phyloP scores from a whole-genome alignment of 176 grass and related monocot species.

The Oryza punctata region DNA sequence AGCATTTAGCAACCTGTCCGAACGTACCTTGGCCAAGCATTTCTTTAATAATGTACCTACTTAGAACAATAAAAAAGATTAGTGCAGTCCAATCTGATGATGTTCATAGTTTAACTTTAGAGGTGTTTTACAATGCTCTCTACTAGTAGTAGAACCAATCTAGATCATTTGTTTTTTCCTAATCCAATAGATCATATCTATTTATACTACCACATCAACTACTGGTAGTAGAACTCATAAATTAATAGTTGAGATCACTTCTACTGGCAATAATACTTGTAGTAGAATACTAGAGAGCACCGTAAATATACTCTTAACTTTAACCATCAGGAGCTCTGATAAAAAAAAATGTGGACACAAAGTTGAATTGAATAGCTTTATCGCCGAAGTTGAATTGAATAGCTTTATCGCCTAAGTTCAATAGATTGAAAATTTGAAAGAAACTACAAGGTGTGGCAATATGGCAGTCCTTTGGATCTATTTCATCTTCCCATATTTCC shows the following conservation, averaged over 20 bases:
- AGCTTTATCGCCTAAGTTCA: conserved; percentile 16
- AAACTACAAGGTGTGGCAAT: background rate
- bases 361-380: conserved; percentile 18
- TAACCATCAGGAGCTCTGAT: background rate
- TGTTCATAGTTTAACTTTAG: background rate
- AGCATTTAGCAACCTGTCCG: conserved; percentile 97
- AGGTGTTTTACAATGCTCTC: too few species aligned
- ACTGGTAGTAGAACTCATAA: too few species aligned
- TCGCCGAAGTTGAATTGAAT: conserved; percentile 8
- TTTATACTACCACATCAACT: too few species aligned
- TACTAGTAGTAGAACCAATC: too few species aligned
- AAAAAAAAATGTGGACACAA: background rate
- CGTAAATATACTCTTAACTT: background rate
- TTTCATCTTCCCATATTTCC: background rate
- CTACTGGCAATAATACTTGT: too few species aligned
- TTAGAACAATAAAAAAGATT: conserved; percentile 28
- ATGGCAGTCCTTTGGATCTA: background rate
- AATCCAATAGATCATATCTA: too few species aligned
- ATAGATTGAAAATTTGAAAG: background rate
- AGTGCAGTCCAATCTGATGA: background rate
- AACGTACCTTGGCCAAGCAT: conserved; percentile 99
- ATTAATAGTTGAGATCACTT: too few species aligned
- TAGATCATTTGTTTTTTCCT: too few species aligned
- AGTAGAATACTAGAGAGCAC: too few species aligned
- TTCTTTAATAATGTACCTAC: conserved; percentile 90